Base-by-base conservation (phyloP, 768 basidiomycete genomes). In the Lyophyllum semitale region DNA sequence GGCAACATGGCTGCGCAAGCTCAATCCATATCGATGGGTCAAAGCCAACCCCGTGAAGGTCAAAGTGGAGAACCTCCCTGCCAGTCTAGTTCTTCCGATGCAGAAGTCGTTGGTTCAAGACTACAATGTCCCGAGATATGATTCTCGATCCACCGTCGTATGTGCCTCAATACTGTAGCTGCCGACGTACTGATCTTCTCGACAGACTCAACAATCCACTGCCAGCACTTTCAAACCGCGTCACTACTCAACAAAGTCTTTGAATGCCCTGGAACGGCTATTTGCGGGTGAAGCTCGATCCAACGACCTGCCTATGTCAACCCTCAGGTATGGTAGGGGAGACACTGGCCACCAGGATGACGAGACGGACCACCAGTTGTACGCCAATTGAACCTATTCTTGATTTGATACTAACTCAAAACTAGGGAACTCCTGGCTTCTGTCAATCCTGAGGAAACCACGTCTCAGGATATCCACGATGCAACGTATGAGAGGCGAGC, bases 11-110 rank as follows among this genome's bases (percentile, higher is more conserved):
- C 65, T 91, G 22, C 82, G 84, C 44, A 78, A 74, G 45, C 68
- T 93, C 30, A 96, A 98, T 66, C 95, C 94, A 2, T 98, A 97
- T 70, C 80, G 86, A n/a, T 90, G 88, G 83, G 71, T 93, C 52
- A 83, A 80, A 55, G 81, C 89, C 1, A 85, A 85, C 62, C 88
- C 91, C 0, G 86, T 85, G 54, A 84, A 84, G 0, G 80, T 89
- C 40, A 85, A 81, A 51, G 88, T 91, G 4, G 84, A 87, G 53
- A 81, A 82, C 48, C 68, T 92, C 25, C 89, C 91, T 2, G 82
- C 87, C 11, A 87, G 83, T 55, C 77, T 91, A 18, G 83, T 91
- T 13, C 75, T 93, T n/a, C 89, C 89, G 0, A 85, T 92, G 77
- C 85, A 88, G 71, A 89, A 89, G 68, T 78, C 83, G 0, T 68